These are phyloP conservation scores for Trichoderma brevicompactum DNA, from an alignment of 2,329 filamentous ascomycete genomes.

Conservation along the genomic window DNA sequence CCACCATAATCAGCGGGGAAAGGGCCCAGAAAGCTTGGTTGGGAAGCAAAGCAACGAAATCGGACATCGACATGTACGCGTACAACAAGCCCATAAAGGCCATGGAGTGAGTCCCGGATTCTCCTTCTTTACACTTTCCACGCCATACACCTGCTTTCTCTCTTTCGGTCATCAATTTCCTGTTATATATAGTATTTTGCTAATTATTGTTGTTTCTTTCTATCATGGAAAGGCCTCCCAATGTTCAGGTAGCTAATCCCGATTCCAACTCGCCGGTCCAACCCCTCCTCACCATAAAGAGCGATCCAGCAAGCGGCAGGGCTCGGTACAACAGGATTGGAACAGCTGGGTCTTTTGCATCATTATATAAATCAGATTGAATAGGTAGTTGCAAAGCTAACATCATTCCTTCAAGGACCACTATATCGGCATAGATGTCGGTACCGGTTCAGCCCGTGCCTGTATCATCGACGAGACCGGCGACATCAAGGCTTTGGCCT, in stretches of 20 bases:
- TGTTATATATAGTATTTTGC: constrained; percentile 27
- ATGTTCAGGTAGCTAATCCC: constrained; percentile 39
- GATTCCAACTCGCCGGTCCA: neutral
- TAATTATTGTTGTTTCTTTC: constrained; percentile 29
- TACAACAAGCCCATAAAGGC: constrained; percentile 45
- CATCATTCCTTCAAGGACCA: constrained; percentile 52
- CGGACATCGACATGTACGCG: constrained; percentile 39
- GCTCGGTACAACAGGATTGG: neutral
- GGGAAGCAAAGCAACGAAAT: constrained; percentile 10
- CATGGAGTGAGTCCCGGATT: constrained; percentile 43
- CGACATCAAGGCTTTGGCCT: constrained; percentile 78
- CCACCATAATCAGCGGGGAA: constrained; percentile 26
- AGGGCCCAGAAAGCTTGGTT: neutral
- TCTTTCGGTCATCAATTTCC: constrained; percentile 20
- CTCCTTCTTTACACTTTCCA: constrained; percentile 4
- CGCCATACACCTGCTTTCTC: constrained; percentile 7
- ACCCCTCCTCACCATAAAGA: neutral
- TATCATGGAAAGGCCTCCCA: constrained; percentile 41
- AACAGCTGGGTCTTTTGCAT: neutral
- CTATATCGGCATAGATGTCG: constrained; percentile 90
- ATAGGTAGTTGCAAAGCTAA: neutral
- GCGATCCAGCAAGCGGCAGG: neutral
- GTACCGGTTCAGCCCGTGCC: constrained; percentile 91
- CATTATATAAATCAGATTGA: neutral
- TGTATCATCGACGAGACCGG: constrained; percentile 93